These are phyloP conservation scores for Raphanus sativus DNA, from an alignment of 345 rosid genomes.

Conservation along the genomic window DNA sequence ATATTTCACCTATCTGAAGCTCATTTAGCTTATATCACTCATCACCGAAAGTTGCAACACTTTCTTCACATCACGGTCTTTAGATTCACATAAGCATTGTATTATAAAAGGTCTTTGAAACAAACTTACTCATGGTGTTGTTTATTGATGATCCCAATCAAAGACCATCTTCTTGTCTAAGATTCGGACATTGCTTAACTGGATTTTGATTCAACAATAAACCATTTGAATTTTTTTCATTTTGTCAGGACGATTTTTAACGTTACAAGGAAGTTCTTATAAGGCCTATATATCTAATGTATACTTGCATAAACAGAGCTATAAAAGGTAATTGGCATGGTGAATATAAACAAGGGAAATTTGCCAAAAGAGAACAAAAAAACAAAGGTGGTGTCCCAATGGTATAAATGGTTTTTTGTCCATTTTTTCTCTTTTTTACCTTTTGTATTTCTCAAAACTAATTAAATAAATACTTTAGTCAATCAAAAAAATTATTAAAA, in stretches of 20 bases:
- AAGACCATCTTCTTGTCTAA: neutral
- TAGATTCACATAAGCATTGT: neutral
- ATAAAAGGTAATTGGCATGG: neutral
- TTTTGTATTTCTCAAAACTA: too few relatives aligned
- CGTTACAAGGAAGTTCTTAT: neutral
- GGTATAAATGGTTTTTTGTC: too few relatives aligned
- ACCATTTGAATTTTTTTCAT: neutral
- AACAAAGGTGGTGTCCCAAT: too few relatives aligned
- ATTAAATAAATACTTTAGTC: too few relatives aligned
- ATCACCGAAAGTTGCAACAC: neutral
- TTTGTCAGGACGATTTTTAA: neutral
- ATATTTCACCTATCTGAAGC: neutral
- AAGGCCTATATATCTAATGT: neutral
- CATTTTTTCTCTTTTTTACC: too few relatives aligned
- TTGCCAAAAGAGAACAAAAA: too few relatives aligned
- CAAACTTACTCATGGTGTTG: neutral
- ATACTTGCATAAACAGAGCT: neutral
- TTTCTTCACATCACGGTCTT: neutral
- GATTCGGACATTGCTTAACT: neutral
- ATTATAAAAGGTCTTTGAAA: neutral
- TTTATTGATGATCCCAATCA: neutral
- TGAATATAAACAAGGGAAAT: neutral
- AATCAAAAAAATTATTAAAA: too few relatives aligned
- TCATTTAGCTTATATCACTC: neutral
- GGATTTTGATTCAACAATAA: neutral